A percentile compares a stretch with the other conserved stretches of the same genome.
These are phyloP conservation scores for Fusarium succisae DNA, from an alignment of 2,329 filamentous ascomycete genomes.

Conservation along the genomic window DNA sequence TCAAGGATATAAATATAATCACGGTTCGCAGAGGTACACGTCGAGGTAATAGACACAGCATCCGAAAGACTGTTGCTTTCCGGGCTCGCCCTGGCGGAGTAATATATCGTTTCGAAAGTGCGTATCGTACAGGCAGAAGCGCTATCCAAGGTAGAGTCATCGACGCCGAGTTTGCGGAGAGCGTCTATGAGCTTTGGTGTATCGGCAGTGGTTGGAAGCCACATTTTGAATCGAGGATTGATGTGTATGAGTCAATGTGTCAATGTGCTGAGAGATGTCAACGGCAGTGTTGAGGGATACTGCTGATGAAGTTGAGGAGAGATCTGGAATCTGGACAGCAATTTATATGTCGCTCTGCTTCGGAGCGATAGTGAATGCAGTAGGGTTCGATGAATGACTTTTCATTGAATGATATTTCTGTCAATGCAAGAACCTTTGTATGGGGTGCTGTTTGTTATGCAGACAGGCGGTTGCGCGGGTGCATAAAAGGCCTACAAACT, in stretches of 20 bases:
- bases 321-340: neutral
- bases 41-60: rapidly evolving
- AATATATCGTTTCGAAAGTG: neutral
- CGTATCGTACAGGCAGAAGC: neutral
- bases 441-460: neutral
- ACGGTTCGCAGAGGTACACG: neutral
- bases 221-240: neutral
- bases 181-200: neutral
- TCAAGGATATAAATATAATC: rapidly evolving
- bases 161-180: neutral
- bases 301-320: neutral
- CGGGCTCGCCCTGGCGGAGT: neutral
- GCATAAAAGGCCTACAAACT: neutral
- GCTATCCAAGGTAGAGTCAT: neutral
- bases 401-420: neutral
- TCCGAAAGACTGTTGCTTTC: no score
- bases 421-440: neutral
- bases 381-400: no score
- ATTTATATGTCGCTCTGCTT: neutral
- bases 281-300: neutral
- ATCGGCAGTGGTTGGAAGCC: neutral
- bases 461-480: neutral
- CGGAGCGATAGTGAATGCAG: neutral
- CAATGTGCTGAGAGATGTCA: neutral
- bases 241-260: no score